These are phyloP conservation scores for Solanum chiquidenum DNA, from an alignment of 257 asterid species.

Conservation along the genomic window DNA sequence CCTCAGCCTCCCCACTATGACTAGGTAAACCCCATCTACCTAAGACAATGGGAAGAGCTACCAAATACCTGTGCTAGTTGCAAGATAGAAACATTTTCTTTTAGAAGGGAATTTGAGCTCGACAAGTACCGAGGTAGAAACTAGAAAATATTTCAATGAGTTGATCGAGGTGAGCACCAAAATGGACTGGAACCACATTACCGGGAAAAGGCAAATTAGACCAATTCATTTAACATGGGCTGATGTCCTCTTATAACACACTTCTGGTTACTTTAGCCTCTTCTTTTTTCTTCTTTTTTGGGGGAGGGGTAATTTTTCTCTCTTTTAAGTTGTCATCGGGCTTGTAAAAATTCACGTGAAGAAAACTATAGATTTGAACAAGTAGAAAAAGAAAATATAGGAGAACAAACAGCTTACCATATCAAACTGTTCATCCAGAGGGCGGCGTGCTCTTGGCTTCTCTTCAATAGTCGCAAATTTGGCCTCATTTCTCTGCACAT, in stretches of 20 bases:
- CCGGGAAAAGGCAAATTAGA: neutral
- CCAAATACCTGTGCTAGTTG: neutral
- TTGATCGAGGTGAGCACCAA: neutral
- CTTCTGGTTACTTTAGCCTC: neutral
- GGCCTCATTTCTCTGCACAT: neutral
- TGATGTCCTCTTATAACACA: neutral
- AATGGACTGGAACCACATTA: neutral
- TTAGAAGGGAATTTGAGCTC: neutral
- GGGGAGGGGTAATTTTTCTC: neutral
- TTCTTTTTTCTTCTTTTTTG: neutral
- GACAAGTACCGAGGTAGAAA: neutral
- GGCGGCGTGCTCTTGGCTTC: slow-evolving; percentile 53
- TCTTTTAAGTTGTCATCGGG: neutral
- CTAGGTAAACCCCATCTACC: neutral
- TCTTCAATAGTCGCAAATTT: slow-evolving; percentile 3
- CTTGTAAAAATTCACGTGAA: neutral
- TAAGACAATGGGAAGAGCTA: neutral
- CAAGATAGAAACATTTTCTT: neutral
- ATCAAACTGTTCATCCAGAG: slow-evolving; percentile 84
- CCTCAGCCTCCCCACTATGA: neutral
- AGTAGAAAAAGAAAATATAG: neutral
- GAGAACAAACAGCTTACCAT: slow-evolving; percentile 33
- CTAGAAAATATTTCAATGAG: neutral
- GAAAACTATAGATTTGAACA: neutral
- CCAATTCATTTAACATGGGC: neutral